Conservation (phyloP, 352 stramenopile species). For the Phytopythium helicoides region DNA sequence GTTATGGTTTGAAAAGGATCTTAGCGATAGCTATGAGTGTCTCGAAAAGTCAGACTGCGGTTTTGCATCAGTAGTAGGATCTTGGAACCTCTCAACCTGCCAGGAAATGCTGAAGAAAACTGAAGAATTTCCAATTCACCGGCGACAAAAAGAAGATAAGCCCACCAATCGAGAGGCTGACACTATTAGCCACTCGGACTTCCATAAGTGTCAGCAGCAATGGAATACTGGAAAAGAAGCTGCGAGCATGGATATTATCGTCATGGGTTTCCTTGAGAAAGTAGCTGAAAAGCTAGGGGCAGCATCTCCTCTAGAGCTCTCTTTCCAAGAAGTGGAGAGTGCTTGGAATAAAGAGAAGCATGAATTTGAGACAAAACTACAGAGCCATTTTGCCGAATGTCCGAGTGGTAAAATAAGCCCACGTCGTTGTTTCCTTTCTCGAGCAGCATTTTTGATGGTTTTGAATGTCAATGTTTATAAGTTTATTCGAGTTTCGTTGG, state of each 20-base stretch:
- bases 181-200: background rate
- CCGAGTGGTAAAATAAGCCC: background rate
- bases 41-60: background rate
- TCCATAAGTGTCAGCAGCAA: background rate
- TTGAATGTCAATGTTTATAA: background rate
- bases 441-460: background rate
- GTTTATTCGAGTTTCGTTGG: background rate
- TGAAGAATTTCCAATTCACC: slow-evolving; percentile 48
- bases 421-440: background rate
- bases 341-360: background rate
- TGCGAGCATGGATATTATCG: background rate
- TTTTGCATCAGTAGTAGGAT: slow-evolving; percentile 9
- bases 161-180: too few relatives aligned
- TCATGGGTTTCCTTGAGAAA: background rate
- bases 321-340: background rate
- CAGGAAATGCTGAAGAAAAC: slow-evolving; percentile 39
- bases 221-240: background rate
- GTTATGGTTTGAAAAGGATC: slow-evolving; percentile 63
- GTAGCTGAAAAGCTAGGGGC: background rate
- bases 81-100: slow-evolving; percentile 52
- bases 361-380: background rate
- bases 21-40: slow-evolving; percentile 3
- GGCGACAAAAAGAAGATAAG: slow-evolving; percentile 8
- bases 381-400: background rate
- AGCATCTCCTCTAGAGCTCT: background rate